Base-by-base conservation (phyloP, 148 eudicot species). In the Dianthus caryophyllus region DNA sequence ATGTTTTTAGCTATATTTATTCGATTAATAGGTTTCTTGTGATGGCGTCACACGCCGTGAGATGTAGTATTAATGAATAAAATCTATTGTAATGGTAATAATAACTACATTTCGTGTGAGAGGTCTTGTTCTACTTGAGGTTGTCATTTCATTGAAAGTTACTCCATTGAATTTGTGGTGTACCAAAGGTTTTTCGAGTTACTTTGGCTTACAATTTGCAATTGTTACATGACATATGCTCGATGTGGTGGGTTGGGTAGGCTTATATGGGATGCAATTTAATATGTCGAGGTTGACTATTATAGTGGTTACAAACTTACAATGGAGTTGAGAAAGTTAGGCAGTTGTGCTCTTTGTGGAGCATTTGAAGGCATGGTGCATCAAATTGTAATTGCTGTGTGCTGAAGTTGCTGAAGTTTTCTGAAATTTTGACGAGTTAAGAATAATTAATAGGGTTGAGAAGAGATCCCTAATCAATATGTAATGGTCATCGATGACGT, bases 341-440 rank as follows among this genome's bases (percentile, higher is more conserved):
- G 52, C 24, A 30, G 6, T 63, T 49, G 24, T n/a, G n/a, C n/a
- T n/a, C n/a, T n/a, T n/a, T n/a, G n/a, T 44, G 33, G 65, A 63
- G 21, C 50, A 18, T 25, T 24, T 41, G 30, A 1, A 11, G 49
- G 21, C n/a, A 14, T 41, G 47, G 65, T 10, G 49, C 21, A 17
- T 39, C n/a, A n/a, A n/a, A n/a, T n/a, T n/a, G 48, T 13, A n/a
- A 39, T 18, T 59, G 64, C 11, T n/a, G n/a, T n/a, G n/a, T n/a
- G n/a, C n/a, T n/a, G n/a, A n/a, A n/a, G n/a, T n/a, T n/a, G n/a
- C n/a, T n/a, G n/a, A n/a, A n/a, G n/a, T n/a, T n/a, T n/a, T n/a
- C n/a, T n/a, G n/a, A n/a, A n/a, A n/a, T n/a, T n/a, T n/a, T n/a
- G n/a, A n/a, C n/a, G n/a, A n/a, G n/a, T n/a, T n/a, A n/a, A n/a